Conservation (phyloP, 768 basidiomycete species). For the Pisolithus marmoratus region DNA sequence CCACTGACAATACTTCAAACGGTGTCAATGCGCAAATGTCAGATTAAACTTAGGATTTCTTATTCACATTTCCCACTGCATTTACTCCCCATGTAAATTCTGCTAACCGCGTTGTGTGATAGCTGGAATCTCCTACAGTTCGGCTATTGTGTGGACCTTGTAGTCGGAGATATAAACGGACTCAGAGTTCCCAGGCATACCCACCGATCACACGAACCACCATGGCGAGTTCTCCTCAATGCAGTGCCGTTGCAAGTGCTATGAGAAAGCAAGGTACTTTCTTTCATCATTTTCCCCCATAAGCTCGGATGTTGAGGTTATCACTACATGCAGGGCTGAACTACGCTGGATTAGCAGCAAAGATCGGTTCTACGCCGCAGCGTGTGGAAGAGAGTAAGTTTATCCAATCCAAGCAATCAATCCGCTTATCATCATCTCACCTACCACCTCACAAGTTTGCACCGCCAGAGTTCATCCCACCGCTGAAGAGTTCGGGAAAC, state of each 20-base stretch:
- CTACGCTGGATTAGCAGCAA: slow-evolving; percentile 43
- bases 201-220: neutral
- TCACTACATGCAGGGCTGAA: slow-evolving; percentile 35
- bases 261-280: slow-evolving; percentile 43
- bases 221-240: slow-evolving; percentile 52
- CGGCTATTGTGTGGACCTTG: too few relatives aligned
- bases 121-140: too few relatives aligned
- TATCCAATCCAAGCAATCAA: neutral
- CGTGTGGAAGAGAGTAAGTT: slow-evolving; percentile 52
- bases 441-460: slow-evolving; percentile 36
- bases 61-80: too few relatives aligned
- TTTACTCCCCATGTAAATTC: too few relatives aligned
- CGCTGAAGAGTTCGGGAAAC: slow-evolving; percentile 40
- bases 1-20: too few relatives aligned
- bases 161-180: neutral
- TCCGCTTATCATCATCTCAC: neutral
- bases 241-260: slow-evolving; percentile 52
- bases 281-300: neutral
- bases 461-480: slow-evolving; percentile 39
- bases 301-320: neutral
- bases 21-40: too few relatives aligned
- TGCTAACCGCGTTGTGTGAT: too few relatives aligned
- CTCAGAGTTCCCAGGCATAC: neutral
- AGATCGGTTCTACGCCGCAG: slow-evolving; percentile 36
- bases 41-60: too few relatives aligned